Evolutionary conservation across 306 rosid species (phyloP).

Genomic region (Glycine tomentella): DNA sequence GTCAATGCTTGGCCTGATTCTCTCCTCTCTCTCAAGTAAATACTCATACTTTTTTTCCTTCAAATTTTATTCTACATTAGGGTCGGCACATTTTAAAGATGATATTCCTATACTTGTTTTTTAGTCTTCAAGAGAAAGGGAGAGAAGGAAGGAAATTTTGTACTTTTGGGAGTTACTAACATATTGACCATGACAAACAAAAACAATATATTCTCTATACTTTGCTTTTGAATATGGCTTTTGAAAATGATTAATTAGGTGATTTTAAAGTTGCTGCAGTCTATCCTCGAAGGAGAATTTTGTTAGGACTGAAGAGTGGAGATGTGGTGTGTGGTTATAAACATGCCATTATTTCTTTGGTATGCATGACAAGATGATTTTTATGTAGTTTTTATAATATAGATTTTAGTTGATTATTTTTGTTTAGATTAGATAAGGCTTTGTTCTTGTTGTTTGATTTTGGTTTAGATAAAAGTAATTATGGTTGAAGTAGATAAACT

Average conservation of each 20-base stretch:
- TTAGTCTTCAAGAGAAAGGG: not conserved
- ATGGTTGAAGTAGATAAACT: not conserved
- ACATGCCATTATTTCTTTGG: not conserved
- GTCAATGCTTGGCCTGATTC: not conserved
- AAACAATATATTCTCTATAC: slow-evolving; percentile 22
- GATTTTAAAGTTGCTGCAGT: slow-evolving; percentile 16
- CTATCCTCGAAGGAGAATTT: slow-evolving; percentile 8
- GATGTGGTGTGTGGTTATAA: not conserved
- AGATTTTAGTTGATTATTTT: not conserved
- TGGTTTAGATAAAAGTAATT: slow-evolving; percentile 1
- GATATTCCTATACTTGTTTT: not conserved
- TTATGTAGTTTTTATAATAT: not conserved
- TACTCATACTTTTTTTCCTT: not conserved
- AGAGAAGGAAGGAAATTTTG: not conserved
- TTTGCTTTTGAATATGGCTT: not conserved
- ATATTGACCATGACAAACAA: slow-evolving; percentile 13
- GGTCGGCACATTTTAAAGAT: not conserved
- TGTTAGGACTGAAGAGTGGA: slow-evolving; percentile 2
- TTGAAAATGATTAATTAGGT: slow-evolving; percentile 15
- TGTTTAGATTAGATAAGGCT: not conserved
- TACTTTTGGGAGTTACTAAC: not conserved
- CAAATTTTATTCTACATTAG: not conserved
- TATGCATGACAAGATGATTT: not conserved
- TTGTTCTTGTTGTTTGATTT: not conserved
- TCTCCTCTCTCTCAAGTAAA: not conserved